A percentile compares a stretch with the other conserved stretches of the same genome.
Conservation (phyloP, 805 yeast genomes). For the Barnettozyma pratensis region DNA sequence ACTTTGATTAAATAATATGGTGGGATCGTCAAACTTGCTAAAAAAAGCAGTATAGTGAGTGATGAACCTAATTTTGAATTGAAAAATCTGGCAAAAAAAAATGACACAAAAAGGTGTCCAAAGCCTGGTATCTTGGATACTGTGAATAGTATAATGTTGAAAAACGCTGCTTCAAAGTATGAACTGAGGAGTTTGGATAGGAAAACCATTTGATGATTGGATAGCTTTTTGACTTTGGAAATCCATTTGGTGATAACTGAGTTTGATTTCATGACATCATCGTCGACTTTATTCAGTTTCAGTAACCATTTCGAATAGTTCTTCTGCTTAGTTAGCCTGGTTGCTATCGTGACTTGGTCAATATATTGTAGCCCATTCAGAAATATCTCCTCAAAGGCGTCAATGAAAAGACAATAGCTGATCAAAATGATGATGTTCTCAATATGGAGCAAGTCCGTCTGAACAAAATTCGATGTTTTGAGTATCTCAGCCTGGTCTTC, state of each 20-base stretch:
- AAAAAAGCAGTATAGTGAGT: constrained; percentile 6
- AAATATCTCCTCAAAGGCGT: constrained; percentile 11
- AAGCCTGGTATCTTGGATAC: neutral
- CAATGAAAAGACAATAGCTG: constrained; percentile 3
- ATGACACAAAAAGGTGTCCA: neutral
- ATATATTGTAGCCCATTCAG: constrained; percentile 10
- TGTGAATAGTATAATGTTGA: constrained; percentile 1
- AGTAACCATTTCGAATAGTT: constrained; percentile 4
- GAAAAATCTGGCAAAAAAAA: constrained; percentile 7
- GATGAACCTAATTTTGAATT: constrained; percentile 11
- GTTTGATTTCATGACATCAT: neutral
- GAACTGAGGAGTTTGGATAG: neutral
- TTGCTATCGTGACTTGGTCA: constrained; percentile 7
- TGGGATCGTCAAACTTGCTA: constrained; percentile 9
- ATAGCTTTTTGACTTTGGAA: neutral
- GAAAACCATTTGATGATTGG: constrained; percentile 1
- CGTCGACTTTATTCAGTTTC: constrained; percentile 1
- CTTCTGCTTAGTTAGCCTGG: neutral
- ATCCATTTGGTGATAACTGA: neutral
- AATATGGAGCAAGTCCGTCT: constrained; percentile 2
- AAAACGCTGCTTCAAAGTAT: neutral
- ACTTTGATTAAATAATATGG: constrained; percentile 1
- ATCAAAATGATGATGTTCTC: constrained; percentile 1
- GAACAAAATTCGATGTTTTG: neutral
- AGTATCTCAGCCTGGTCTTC: neutral